These are phyloP conservation scores for Tetrahymena thermophila DNA, from an alignment of 73 alveolate genomes.

Conservation along the genomic window DNA sequence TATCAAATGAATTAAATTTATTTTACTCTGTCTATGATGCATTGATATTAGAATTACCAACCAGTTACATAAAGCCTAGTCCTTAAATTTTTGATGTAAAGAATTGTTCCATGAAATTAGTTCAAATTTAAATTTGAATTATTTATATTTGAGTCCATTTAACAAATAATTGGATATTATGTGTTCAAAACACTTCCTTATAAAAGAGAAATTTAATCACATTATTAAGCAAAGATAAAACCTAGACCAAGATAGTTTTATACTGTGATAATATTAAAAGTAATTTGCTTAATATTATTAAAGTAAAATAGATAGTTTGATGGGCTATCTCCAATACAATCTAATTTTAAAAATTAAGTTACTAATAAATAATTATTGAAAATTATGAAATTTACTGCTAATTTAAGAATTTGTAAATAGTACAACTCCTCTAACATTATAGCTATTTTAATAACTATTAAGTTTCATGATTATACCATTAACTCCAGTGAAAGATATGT, in stretches of 20 bases:
- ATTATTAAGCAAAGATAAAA: background rate
- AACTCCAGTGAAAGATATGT: background rate
- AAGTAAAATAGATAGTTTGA: background rate
- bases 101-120: background rate
- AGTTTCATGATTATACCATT: background rate
- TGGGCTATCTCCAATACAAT: background rate
- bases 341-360: background rate
- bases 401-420: background rate
- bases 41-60: background rate
- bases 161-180: background rate
- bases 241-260: background rate
- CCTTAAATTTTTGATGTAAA: background rate
- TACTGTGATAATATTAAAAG: background rate
- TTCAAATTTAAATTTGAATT: no score
- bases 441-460: background rate
- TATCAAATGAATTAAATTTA: no score
- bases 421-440: background rate
- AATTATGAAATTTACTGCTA: background rate
- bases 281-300: no score
- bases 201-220: background rate
- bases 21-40: background rate
- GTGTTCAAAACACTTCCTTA: background rate
- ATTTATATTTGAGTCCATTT: background rate
- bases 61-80: background rate
- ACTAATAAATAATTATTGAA: background rate